These are phyloP conservation scores for Micractinium sp. DNA, from an alignment of 139 green algal genomes.

Conservation along the genomic window DNA sequence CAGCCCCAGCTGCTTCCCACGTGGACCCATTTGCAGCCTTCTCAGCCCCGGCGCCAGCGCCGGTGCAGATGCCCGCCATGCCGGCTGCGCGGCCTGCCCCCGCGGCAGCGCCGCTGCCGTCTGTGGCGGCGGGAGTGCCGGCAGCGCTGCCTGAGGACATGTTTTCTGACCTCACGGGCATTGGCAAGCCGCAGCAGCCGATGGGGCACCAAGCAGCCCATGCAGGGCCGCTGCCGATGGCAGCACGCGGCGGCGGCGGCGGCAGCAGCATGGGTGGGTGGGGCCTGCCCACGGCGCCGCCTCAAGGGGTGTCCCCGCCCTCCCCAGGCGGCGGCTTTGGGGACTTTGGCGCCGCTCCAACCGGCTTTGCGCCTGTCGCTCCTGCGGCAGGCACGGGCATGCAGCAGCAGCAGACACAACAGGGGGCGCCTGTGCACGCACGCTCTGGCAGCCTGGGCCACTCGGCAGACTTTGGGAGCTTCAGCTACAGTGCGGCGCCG, in stretches of 20 bases:
- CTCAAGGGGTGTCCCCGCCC: too few species aligned
- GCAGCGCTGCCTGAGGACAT: conserved; percentile 52
- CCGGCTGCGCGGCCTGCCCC: not conserved
- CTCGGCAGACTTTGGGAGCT: conserved; percentile 8
- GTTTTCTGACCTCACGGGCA: conserved; percentile 48
- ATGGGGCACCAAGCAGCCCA: not conserved
- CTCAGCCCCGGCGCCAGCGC: not conserved
- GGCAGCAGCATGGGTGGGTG: not conserved
- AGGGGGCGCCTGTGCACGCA: not conserved
- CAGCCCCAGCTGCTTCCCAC: too few species aligned
- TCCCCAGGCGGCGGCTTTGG: not conserved
- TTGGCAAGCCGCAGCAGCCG: not conserved
- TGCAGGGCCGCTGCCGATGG: not conserved
- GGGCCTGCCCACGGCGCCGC: not conserved
- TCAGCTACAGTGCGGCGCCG: conserved; percentile 4
- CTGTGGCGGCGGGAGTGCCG: conserved; percentile 11
- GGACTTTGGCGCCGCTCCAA: not conserved
- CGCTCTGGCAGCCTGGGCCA: conserved; percentile 1
- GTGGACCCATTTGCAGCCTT: not conserved
- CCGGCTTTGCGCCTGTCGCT: not conserved
- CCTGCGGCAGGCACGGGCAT: not conserved
- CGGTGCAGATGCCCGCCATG: too few species aligned
- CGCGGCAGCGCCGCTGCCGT: not conserved
- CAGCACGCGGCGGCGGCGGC: too few species aligned
- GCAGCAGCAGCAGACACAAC: not conserved